phyloP scores from a whole-genome alignment of 2,329 filamentous ascomycete genomes.

The Arthrobotrys entomopaga region DNA sequence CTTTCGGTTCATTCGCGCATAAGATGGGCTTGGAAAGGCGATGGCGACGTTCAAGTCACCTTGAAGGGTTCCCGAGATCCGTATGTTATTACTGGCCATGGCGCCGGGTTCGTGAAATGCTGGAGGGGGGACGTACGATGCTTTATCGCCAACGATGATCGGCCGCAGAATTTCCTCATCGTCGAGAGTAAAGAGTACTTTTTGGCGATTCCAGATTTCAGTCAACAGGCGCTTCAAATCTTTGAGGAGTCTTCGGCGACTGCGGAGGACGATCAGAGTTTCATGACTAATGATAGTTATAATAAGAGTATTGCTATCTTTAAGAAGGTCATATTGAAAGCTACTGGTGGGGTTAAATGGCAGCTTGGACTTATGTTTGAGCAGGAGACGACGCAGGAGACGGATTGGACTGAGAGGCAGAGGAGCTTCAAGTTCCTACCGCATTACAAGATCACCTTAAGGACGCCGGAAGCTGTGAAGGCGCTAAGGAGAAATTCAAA shows the following conservation, averaged over 20 bases:
- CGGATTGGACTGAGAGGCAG: slow-evolving; percentile 62
- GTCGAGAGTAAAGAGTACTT: slow-evolving; percentile 96
- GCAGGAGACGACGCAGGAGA: slow-evolving; percentile 74
- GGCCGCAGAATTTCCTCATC: slow-evolving; percentile 92
- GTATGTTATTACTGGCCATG: slow-evolving; percentile 89
- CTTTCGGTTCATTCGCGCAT: slow-evolving; percentile 93
- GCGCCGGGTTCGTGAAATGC: slow-evolving; percentile 96
- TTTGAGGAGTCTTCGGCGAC: slow-evolving; percentile 61
- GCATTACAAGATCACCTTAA: slow-evolving; percentile 90
- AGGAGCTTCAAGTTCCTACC: slow-evolving; percentile 89
- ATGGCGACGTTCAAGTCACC: slow-evolving; percentile 92
- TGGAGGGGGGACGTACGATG: slow-evolving; percentile 94
- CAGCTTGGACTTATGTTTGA: slow-evolving; percentile 92
- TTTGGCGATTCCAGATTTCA: slow-evolving; percentile 92
- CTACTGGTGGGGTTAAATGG: slow-evolving; percentile 96
- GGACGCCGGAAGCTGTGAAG: slow-evolving; percentile 70
- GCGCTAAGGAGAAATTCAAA: slow-evolving; percentile 30
- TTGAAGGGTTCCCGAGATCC: slow-evolving; percentile 93
- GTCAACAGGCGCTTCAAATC: slow-evolving; percentile 80
- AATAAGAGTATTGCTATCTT: slow-evolving; percentile 80
- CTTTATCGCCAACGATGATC: slow-evolving; percentile 83
- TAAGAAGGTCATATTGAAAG: slow-evolving; percentile 98
- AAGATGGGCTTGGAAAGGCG: slow-evolving; percentile 83
- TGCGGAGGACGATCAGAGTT: slow-evolving; percentile 70
- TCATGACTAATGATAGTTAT: slow-evolving; percentile 71